These are phyloP conservation scores for Pseudogymnoascus sp. DNA, from an alignment of 2,329 filamentous ascomycete species.

Conservation along the genomic window DNA sequence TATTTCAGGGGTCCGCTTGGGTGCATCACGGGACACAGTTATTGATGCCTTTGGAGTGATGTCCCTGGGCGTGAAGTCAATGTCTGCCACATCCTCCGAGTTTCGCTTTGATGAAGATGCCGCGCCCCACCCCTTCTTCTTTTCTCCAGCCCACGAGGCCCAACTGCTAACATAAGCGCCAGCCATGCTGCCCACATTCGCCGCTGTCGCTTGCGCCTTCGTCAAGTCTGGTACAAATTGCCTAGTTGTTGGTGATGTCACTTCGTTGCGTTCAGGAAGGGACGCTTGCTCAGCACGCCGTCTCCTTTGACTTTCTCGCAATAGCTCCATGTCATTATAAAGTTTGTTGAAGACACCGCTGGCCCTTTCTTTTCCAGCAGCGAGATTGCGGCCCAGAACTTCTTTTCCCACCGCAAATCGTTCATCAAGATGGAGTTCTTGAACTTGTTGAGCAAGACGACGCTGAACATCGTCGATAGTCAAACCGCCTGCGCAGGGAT, in stretches of 20 bases:
- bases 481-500: conserved; percentile 86
- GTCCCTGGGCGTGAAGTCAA: conserved; percentile 6
- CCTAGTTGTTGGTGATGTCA: conserved; percentile 16
- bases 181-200: conserved; percentile 47
- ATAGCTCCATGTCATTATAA: conserved; percentile 81
- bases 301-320: conserved; percentile 65
- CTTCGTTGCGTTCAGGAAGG: conserved; percentile 18
- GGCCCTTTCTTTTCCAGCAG: conserved; percentile 80
- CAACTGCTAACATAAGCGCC: conserved; percentile 61
- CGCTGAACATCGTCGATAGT: conserved; percentile 93
- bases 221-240: conserved; percentile 29
- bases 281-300: conserved; percentile 48
- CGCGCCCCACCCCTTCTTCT: conserved; percentile 47
- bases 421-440: conserved; percentile 89
- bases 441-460: conserved; percentile 81
- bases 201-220: conserved; percentile 40
- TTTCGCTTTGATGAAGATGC: conserved; percentile 5
- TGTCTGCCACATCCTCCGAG: not conserved
- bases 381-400: conserved; percentile 79
- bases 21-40: not conserved
- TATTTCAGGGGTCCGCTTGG: not conserved
- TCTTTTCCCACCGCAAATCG: conserved; percentile 76
- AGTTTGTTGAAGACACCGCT: conserved; percentile 79
- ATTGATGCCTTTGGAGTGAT: not conserved
- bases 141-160: conserved; percentile 67